Base-by-base conservation (phyloP, 164 flowering plant genomes). In the Annona cherimola region DNA sequence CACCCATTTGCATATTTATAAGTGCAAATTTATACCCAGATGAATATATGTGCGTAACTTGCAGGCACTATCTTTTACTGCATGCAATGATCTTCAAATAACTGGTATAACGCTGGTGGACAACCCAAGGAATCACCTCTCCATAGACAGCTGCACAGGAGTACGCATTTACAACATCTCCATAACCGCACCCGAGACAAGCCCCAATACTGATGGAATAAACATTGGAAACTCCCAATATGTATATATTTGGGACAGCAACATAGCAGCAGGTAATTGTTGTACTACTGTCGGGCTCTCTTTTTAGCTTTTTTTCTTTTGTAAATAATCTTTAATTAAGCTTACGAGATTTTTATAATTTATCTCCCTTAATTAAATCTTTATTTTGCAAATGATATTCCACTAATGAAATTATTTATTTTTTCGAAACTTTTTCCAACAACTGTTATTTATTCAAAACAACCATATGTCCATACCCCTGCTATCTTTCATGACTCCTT, bases 141-240 rank as follows among this genome's bases (percentile, higher is more conserved):
- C 42, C 41, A 14, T 64, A n/a, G 9, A 39, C 3, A n/a, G 43
- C 4, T 73, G 82, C 68, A 67, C 68, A 26, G 70, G 74, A 73
- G 45, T 83, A 3, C 65, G 71, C 46, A 18, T 74, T 4, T 68
- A 65, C 9, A 66, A 69, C 18, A 16, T 85, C 44, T 44, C 44
- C 8, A 64, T 90, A 2, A 66, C 41, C 14, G 88, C 92, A 2
- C 92, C 94, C 0, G 83, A 5, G 1, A 76, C 70, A 4, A 84
- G 87, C 80, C 85, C 44, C 14, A 83, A 83, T 79, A 81, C 83
- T 1, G 85, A 81, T 63, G 83, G 83, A 0, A 75, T 83, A 41
- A 82, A 83, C 66, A 19, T 76, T 2, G 26, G 76, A 61, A 70
- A 82, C 44, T 26, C 72, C 39, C 69, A 81, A 3, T 1, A 16